phyloP scores from a whole-genome alignment of 1,284 basidiomycete species.

The Termitomyces sp. region DNA sequence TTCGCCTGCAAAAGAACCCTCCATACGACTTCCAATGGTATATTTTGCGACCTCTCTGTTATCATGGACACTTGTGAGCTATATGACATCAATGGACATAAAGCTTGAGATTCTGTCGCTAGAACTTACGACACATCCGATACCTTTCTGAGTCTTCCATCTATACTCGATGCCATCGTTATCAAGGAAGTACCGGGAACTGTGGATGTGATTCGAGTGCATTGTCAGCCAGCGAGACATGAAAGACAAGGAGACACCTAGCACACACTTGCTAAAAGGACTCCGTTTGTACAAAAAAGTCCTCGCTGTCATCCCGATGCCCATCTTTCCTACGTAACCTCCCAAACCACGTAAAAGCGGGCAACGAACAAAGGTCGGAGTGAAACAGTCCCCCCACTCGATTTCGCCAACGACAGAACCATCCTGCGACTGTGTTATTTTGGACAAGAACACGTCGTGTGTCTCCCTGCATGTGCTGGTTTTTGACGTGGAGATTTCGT shows the following conservation, averaged over 20 bases:
- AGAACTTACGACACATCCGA: slow-evolving; percentile 37
- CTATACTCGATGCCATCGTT: slow-evolving; percentile 46
- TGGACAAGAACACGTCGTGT: slow-evolving; percentile 30
- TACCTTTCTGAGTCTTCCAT: slow-evolving; percentile 41
- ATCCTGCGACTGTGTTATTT: slow-evolving; percentile 35
- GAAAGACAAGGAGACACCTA: background rate
- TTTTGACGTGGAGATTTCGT: slow-evolving; percentile 38
- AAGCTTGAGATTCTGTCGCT: background rate
- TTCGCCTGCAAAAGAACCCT: slow-evolving; percentile 45
- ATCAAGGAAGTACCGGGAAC: slow-evolving; percentile 47
- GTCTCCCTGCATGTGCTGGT: slow-evolving; percentile 9
- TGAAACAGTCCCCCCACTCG: slow-evolving; percentile 39
- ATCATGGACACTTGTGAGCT: slow-evolving; percentile 36
- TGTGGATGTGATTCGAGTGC: slow-evolving; percentile 15
- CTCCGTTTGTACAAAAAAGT: slow-evolving; percentile 41
- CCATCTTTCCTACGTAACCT: slow-evolving; percentile 24
- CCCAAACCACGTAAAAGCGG: slow-evolving; percentile 30
- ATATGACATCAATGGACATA: background rate
- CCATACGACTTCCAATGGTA: slow-evolving; percentile 25
- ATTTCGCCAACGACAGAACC: slow-evolving; percentile 44
- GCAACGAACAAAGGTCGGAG: slow-evolving; percentile 40
- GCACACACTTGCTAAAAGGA: slow-evolving; percentile 43
- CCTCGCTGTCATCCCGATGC: slow-evolving; percentile 32
- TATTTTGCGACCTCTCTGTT: slow-evolving; percentile 40
- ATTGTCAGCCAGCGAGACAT: background rate